phyloP scores from a whole-genome alignment of 1,139 yeast genomes.

The Chernovozyma aurita region DNA sequence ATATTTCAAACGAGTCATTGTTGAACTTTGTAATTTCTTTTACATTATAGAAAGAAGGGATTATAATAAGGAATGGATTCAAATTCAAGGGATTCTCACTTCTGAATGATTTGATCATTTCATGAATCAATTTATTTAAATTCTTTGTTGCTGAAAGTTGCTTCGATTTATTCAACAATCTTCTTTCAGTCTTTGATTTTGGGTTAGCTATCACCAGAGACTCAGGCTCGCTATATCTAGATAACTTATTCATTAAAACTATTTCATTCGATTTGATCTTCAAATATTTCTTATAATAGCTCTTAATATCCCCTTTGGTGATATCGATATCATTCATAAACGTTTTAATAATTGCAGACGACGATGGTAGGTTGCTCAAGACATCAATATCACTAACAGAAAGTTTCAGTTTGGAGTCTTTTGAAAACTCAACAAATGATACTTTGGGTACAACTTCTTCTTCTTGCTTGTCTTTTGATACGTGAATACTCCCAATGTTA shows the following conservation, averaged over 20 bases:
- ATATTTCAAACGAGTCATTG: neutral
- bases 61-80: conserved; percentile 13
- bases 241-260: neutral
- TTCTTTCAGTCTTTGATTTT: neutral
- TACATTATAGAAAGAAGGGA: conserved; percentile 11
- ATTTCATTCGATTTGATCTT: conserved; percentile 7
- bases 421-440: conserved; percentile 7
- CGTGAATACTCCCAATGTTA: conserved; percentile 7
- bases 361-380: conserved; percentile 8
- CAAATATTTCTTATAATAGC: conserved; percentile 14
- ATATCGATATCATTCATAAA: conserved; percentile 11
- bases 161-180: neutral
- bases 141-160: neutral
- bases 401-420: neutral
- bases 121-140: neutral
- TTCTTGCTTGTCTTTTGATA: conserved; percentile 1
- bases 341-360: conserved; percentile 6
- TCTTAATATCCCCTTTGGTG: conserved; percentile 14
- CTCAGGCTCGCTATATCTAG: too few species aligned
- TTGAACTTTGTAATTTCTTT: neutral
- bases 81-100: conserved; percentile 7
- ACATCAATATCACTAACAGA: conserved; percentile 9
- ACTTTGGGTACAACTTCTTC: conserved; percentile 5
- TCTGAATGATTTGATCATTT: conserved; percentile 7
- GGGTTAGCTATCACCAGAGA: neutral